Percentiles rank a stretch among this genome's conserved stretches.
Evolutionary conservation across 2,329 filamentous ascomycete genomes (phyloP).

Genomic region (Fusarium keratoplasticum): DNA sequence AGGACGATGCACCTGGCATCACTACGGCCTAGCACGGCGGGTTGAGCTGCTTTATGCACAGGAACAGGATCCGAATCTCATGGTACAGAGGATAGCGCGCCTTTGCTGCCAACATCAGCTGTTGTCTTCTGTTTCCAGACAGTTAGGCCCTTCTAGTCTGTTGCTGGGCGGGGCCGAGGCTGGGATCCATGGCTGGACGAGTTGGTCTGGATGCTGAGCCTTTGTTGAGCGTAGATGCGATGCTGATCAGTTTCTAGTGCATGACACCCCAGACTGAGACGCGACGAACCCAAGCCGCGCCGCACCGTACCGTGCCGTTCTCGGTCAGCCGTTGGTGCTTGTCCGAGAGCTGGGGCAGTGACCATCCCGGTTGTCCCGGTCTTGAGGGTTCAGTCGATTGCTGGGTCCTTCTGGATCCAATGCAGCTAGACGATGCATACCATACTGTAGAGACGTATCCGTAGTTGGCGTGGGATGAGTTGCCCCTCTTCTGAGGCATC

Average conservation of each 20-base stretch:
- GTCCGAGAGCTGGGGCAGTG: neutral
- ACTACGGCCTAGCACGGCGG: neutral
- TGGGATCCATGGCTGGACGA: slow-evolving; percentile 1
- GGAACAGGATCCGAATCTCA: slow-evolving; percentile 17
- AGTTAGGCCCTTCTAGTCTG: slow-evolving; percentile 23
- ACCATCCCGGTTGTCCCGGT: slow-evolving; percentile 13
- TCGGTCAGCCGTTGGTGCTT: neutral
- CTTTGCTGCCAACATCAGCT: slow-evolving; percentile 33
- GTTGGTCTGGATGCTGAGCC: slow-evolving; percentile 24
- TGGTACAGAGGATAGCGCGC: slow-evolving; percentile 21
- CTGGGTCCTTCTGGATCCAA: slow-evolving; percentile 20
- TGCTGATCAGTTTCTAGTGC: slow-evolving; percentile 24
- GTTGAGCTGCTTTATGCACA: slow-evolving; percentile 15
- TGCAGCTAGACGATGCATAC: slow-evolving; percentile 40
- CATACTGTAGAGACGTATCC: slow-evolving; percentile 17
- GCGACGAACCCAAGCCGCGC: slow-evolving; percentile 13
- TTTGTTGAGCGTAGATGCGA: slow-evolving; percentile 3
- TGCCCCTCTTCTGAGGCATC: slow-evolving; percentile 20
- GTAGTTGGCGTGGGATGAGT: slow-evolving; percentile 19
- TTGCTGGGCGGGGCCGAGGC: slow-evolving; percentile 23
- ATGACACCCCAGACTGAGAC: slow-evolving; percentile 12
- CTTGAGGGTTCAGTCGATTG: slow-evolving; percentile 8
- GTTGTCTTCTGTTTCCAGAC: slow-evolving; percentile 31
- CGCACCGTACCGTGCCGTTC: slow-evolving; percentile 2
- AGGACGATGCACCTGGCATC: neutral